Conservation (phyloP, 2,329 filamentous ascomycete genomes). For the Zasmidium cellare region DNA sequence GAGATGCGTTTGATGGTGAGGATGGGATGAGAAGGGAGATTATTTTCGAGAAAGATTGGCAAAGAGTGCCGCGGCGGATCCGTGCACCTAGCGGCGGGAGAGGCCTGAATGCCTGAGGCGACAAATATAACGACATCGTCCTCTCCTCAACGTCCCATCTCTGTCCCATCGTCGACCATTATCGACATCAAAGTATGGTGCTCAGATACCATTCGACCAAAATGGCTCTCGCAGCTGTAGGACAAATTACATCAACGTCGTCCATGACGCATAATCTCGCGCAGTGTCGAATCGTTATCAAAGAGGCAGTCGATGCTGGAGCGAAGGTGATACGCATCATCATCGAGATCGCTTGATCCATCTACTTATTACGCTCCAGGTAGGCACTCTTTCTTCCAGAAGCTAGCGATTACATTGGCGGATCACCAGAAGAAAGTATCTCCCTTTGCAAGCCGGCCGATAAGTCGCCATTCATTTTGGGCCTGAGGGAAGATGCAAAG, state of each 20-base stretch:
- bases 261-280: conserved; percentile 76
- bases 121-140: neutral
- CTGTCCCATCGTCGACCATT: neutral
- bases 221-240: conserved; percentile 58
- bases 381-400: conserved; percentile 87
- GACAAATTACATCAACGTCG: conserved; percentile 84
- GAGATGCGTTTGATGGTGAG: neutral
- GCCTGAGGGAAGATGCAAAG: conserved; percentile 68
- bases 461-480: conserved; percentile 71
- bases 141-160: neutral
- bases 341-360: too few species aligned
- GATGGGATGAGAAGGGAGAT: neutral
- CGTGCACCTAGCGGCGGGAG: neutral
- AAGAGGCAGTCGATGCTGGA: conserved; percentile 71
- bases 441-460: conserved; percentile 67
- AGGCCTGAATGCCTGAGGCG: neutral
- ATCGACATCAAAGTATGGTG: conserved; percentile 1
- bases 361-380: conserved; percentile 9
- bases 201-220: conserved; percentile 3
- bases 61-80: neutral
- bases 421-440: conserved; percentile 66
- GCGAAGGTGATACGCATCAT: conserved; percentile 63
- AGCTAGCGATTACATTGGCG: conserved; percentile 84
- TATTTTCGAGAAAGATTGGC: neutral
- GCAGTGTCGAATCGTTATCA: conserved; percentile 71